phyloP scores from a whole-genome alignment of 164 flowering plant species.

The Warburgia ugandensis region DNA sequence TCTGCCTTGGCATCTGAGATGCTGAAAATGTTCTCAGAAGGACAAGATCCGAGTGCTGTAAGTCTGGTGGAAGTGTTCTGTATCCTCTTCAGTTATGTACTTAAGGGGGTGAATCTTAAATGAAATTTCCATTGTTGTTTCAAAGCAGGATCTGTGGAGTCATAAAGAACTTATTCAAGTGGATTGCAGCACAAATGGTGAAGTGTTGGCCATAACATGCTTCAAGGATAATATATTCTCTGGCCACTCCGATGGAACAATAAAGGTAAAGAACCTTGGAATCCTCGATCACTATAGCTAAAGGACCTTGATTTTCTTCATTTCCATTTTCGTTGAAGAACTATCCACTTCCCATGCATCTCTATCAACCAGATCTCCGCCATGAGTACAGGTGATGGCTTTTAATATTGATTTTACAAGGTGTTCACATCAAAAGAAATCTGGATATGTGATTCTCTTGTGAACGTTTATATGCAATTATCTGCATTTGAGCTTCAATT shows the following conservation, averaged over 20 bases:
- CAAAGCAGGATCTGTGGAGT: slow-evolving; percentile 53
- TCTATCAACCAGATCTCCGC: too few relatives aligned
- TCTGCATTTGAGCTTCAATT: too few relatives aligned
- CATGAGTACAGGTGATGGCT: too few relatives aligned
- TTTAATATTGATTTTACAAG: too few relatives aligned
- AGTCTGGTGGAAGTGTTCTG: slow-evolving; percentile 21
- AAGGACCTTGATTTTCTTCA: too few relatives aligned
- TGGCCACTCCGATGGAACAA: slow-evolving; percentile 79
- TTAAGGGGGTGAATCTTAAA: slow-evolving; percentile 3
- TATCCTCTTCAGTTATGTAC: background rate
- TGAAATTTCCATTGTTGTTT: slow-evolving; percentile 7
- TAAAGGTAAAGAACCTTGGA: slow-evolving; percentile 37
- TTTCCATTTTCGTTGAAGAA: background rate
- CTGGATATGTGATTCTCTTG: too few relatives aligned
- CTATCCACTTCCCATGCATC: too few relatives aligned
- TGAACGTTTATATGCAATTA: too few relatives aligned
- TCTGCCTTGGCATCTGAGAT: slow-evolving; percentile 52
- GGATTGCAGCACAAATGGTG: slow-evolving; percentile 63
- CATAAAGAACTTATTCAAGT: slow-evolving; percentile 60
- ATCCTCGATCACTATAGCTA: too few relatives aligned
- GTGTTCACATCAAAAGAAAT: too few relatives aligned
- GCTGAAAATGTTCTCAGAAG: slow-evolving; percentile 53
- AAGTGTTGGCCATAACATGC: slow-evolving; percentile 49
- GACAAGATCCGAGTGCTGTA: slow-evolving; percentile 50
- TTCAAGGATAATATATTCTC: slow-evolving; percentile 59